Evolutionary conservation across 2,329 filamentous ascomycete species (phyloP).

Genomic region (Pseudovirgaria hyperparasitica): DNA sequence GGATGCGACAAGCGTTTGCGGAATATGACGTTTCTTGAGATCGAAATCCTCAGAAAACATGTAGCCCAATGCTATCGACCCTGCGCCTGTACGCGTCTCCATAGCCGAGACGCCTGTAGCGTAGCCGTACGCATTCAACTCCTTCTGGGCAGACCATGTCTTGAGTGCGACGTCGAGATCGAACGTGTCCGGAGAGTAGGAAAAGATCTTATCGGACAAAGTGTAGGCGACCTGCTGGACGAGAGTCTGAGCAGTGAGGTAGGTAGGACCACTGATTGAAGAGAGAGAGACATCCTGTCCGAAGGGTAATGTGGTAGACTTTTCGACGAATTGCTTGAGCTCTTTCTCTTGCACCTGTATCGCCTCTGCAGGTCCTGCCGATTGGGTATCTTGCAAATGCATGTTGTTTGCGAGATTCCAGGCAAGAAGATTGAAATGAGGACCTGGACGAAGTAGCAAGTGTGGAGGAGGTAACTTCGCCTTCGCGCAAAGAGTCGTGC

Average conservation of each 20-base stretch:
- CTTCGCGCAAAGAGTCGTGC: no score
- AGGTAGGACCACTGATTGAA: constrained; percentile 72
- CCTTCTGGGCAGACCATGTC: constrained; percentile 56
- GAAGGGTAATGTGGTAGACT: constrained; percentile 39
- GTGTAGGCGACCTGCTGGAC: constrained; percentile 94
- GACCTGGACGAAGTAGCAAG: neutral
- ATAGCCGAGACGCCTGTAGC: constrained; percentile 65
- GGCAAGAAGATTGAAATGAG: no score
- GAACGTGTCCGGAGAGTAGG: constrained; percentile 89
- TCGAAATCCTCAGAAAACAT: constrained; percentile 98
- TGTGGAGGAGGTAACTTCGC: no score
- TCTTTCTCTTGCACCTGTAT: constrained; percentile 9
- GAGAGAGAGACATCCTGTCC: constrained; percentile 38
- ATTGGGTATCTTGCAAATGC: constrained; percentile 25
- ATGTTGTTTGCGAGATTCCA: constrained; percentile 15
- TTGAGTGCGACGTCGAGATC: constrained; percentile 76
- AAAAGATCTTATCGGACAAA: constrained; percentile 93
- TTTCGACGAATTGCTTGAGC: constrained; percentile 24
- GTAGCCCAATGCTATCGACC: constrained; percentile 85
- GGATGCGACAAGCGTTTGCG: constrained; percentile 80
- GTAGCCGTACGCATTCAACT: constrained; percentile 73
- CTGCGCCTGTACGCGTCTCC: constrained; percentile 80
- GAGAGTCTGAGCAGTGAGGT: constrained; percentile 83
- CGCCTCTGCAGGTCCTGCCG: constrained; percentile 21
- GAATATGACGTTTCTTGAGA: constrained; percentile 76